Evolutionary conservation across 345 rosid species (phyloP).

Genomic region (Citropsis articulata): DNA sequence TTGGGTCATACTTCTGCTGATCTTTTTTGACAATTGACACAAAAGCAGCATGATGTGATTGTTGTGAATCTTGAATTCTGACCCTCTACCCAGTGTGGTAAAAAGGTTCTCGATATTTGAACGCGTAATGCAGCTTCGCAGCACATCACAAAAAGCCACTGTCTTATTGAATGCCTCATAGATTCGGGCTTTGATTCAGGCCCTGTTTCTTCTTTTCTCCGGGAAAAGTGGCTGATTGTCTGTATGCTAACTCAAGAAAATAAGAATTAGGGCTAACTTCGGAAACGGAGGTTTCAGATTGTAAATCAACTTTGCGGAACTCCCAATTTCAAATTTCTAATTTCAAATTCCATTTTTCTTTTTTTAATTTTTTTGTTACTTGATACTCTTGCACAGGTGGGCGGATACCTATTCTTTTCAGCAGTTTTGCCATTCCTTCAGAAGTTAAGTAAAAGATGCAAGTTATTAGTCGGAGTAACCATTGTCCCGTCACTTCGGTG

Average conservation of each 20-base stretch:
- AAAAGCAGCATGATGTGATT: neutral
- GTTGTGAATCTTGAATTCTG: neutral
- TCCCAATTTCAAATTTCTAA: neutral
- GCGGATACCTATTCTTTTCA: neutral
- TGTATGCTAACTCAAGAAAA: neutral
- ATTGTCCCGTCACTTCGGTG: neutral
- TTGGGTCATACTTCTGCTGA: neutral
- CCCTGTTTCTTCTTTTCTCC: neutral
- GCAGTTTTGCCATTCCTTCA: neutral
- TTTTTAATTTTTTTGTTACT: neutral
- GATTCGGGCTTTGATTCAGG: neutral
- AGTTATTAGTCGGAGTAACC: neutral
- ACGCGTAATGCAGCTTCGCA: neutral
- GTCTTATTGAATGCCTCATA: neutral
- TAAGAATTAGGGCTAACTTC: neutral
- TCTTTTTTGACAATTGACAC: neutral
- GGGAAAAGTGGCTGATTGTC: neutral
- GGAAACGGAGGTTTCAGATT: neutral
- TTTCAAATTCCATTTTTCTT: neutral
- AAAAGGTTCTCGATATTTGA: neutral
- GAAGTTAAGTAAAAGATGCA: neutral
- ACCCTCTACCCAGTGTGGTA: neutral
- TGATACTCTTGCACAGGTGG: neutral
- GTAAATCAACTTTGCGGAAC: neutral
- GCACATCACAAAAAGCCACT: neutral